These are phyloP conservation scores for Rhodosporidiobolus odoratus DNA, from an alignment of 768 basidiomycete species.

Conservation along the genomic window DNA sequence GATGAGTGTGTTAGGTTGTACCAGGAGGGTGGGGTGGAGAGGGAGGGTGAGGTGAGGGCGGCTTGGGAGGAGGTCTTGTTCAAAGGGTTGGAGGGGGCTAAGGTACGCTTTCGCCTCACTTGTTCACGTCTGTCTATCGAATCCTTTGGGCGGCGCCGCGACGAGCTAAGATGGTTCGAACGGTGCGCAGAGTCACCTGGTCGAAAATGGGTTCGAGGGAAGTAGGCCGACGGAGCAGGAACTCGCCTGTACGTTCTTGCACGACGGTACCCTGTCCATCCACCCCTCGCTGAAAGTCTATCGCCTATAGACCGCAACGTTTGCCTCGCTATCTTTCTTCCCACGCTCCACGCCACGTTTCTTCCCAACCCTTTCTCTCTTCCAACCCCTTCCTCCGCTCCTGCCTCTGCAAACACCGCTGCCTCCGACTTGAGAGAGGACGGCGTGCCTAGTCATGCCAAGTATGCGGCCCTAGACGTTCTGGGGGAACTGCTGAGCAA, in stretches of 20 bases:
- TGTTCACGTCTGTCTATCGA: background rate
- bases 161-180: background rate
- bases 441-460: background rate
- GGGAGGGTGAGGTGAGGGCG: background rate
- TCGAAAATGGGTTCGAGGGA: background rate
- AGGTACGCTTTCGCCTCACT: background rate
- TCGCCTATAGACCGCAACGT: background rate
- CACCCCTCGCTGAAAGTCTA: background rate
- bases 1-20: background rate
- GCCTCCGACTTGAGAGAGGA: background rate
- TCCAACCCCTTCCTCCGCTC: background rate
- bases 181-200: background rate
- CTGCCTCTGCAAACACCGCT: background rate
- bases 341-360: background rate
- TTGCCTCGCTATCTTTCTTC: background rate
- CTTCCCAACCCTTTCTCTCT: background rate
- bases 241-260: background rate
- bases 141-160: background rate
- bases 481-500: slow-evolving; percentile 1
- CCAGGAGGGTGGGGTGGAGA: background rate
- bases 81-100: background rate
- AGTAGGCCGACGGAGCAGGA: background rate
- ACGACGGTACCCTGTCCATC: background rate
- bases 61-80: background rate
- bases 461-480: slow-evolving; percentile 10